Conservation (phyloP, 176 grass and related monocot species). For the Rhynchospora breviuscula region DNA sequence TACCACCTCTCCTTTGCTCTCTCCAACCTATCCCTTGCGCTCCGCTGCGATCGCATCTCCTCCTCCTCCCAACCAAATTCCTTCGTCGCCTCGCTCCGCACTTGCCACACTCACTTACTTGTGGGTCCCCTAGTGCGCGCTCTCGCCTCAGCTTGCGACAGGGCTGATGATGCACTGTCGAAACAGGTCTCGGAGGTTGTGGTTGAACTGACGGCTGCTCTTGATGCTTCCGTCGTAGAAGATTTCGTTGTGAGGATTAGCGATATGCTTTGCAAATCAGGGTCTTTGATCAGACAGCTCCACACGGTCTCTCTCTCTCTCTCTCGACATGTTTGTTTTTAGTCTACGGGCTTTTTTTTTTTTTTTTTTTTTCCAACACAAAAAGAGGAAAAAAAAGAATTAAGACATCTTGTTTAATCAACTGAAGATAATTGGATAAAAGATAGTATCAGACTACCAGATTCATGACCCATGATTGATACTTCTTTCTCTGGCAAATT, state of each 20-base stretch:
- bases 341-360: background rate
- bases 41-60: conserved; percentile 23
- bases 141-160: conserved; percentile 29
- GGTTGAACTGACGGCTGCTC: conserved; percentile 40
- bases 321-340: background rate
- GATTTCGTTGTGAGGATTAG: conserved; percentile 55
- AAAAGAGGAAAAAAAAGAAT: background rate
- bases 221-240: conserved; percentile 41
- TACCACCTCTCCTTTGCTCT: conserved; percentile 88
- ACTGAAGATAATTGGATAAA: background rate
- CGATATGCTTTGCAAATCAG: conserved; percentile 46
- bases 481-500: background rate
- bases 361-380: background rate
- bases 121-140: conserved; percentile 52
- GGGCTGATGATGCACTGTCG: conserved; percentile 48
- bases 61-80: background rate
- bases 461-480: background rate
- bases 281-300: conserved; percentile 63
- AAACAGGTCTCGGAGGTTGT: conserved; percentile 49
- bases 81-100: conserved; percentile 37
- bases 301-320: conserved; percentile 41
- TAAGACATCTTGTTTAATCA: background rate
- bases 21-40: conserved; percentile 64
- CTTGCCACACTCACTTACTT: conserved; percentile 53
- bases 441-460: background rate